A percentile compares a stretch with the other conserved stretches of the same genome.
Evolutionary conservation across 2,329 filamentous ascomycete species (phyloP).

Genomic region (Canariomyces notabilis): DNA sequence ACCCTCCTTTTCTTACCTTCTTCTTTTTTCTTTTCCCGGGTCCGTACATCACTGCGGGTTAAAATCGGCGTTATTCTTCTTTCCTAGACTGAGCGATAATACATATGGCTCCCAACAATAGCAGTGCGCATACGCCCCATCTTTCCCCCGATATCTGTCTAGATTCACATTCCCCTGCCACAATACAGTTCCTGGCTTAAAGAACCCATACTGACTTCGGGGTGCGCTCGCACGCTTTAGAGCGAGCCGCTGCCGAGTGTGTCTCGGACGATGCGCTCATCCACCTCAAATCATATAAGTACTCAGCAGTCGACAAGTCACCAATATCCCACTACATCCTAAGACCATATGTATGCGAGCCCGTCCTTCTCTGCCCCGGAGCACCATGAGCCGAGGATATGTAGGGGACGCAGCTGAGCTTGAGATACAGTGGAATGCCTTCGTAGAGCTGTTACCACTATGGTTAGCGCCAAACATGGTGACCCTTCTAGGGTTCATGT

Average conservation of each 20-base stretch:
- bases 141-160: not conserved
- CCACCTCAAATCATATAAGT: slow-evolving; percentile 94
- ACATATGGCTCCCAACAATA: slow-evolving; percentile 9
- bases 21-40: not conserved
- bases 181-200: no score
- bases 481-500: slow-evolving; percentile 89
- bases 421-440: slow-evolving; percentile 79
- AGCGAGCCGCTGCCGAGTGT: slow-evolving; percentile 60
- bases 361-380: slow-evolving; percentile 12
- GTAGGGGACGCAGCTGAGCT: slow-evolving; percentile 41
- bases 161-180: not conserved
- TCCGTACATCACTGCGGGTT: not conserved
- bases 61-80: not conserved
- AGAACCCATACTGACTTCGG: slow-evolving; percentile 8
- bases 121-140: slow-evolving; percentile 9
- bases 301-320: slow-evolving; percentile 94
- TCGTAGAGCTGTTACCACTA: slow-evolving; percentile 84
- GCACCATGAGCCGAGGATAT: not conserved
- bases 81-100: not conserved
- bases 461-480: slow-evolving; percentile 99
- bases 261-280: slow-evolving; percentile 86
- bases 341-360: slow-evolving; percentile 76
- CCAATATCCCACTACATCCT: slow-evolving; percentile 90
- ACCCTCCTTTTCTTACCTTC: not conserved
- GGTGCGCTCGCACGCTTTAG: slow-evolving; percentile 27